These are phyloP conservation scores for Hansenula anomala DNA, from an alignment of 1,139 yeast genomes.

Conservation along the genomic window DNA sequence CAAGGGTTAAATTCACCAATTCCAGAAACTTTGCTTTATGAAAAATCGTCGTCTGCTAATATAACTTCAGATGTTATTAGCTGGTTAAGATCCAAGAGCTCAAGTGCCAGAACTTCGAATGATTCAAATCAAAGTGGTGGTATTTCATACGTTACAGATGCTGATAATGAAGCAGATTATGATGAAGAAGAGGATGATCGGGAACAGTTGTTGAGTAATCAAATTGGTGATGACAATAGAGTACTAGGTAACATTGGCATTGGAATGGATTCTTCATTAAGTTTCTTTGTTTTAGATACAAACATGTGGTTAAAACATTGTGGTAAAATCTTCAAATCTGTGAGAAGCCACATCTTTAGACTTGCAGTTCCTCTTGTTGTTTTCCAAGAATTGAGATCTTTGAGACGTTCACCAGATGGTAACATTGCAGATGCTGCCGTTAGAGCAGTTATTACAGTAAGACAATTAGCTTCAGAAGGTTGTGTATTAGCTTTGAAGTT, in stretches of 20 bases:
- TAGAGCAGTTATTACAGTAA: constrained; percentile 66
- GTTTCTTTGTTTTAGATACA: constrained; percentile 67
- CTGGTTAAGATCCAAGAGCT: background rate
- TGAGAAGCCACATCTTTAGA: constrained; percentile 53
- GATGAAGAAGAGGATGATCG: constrained; percentile 12
- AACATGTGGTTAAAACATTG: constrained; percentile 81
- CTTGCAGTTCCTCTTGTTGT: constrained; percentile 67
- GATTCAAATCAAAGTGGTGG: background rate
- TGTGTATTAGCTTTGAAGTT: constrained; percentile 56
- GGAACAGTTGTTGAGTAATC: constrained; percentile 9
- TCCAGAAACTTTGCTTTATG: background rate
- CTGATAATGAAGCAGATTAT: constrained; percentile 21
- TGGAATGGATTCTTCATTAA: constrained; percentile 30
- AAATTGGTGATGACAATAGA: constrained; percentile 4
- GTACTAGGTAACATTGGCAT: constrained; percentile 40
- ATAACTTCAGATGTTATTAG: background rate
- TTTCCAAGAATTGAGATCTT: constrained; percentile 72
- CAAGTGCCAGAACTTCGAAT: constrained; percentile 7
- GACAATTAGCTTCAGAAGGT: constrained; percentile 61
- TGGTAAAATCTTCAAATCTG: constrained; percentile 68
- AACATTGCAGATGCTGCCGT: constrained; percentile 80
- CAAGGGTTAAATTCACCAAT: background rate
- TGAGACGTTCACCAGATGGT: constrained; percentile 69
- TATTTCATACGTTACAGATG: background rate
- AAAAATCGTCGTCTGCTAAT: background rate